Evolutionary conservation across 169 alveolate genomes (phyloP), one percentile per base, ranked within the genome.

Genomic region (Eimeria falciformis): DNA sequence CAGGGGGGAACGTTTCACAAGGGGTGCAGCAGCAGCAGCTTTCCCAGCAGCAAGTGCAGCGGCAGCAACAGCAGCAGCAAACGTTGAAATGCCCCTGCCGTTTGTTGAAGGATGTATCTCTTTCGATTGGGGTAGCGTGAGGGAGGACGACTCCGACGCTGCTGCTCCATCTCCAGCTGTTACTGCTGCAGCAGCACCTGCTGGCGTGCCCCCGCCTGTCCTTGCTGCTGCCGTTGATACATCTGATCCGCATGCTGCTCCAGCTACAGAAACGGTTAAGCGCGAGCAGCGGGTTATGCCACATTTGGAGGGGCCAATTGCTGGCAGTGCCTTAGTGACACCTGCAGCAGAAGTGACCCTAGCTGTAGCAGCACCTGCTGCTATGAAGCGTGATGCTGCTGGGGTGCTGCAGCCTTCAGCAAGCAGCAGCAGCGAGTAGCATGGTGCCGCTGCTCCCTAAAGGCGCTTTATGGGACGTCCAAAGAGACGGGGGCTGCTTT

Each of bases 51-150:
- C 81, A 69, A 47, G 50, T 5, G 81, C 18, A 33, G 45, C 50
- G 5, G 81, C 81, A 69, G 81, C 81, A 69, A 14, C 81, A 69
- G 45, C 81, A 69, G 47, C 81, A 69, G 81, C 11, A 29, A 47
- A 25, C n/a, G 81, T 14, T 11, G 81, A 69, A 12, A 1, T 69
- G 18, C 50, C 50, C 43, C 81, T 69, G 53, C 81, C 81, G 11
- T 69, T 69, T 27, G 81, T 69, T 6, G 81, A 69, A 5, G 81
- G 81, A 7, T 25, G 81, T 27, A 33, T 69, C 33, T 7, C 81
- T 7, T 69, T 69, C 33, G 81, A 69, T n/a, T 69, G 81, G 81
- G 21, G 81, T 12, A 69, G 81, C 50, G 81, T 27, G 27, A 33
- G 40, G 40, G 81, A 47, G 23, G 33, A 47, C 23, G 81, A 69